Conservation (phyloP, 495 filamentous ascomycete species). For the Corynascus novoguineensis region DNA sequence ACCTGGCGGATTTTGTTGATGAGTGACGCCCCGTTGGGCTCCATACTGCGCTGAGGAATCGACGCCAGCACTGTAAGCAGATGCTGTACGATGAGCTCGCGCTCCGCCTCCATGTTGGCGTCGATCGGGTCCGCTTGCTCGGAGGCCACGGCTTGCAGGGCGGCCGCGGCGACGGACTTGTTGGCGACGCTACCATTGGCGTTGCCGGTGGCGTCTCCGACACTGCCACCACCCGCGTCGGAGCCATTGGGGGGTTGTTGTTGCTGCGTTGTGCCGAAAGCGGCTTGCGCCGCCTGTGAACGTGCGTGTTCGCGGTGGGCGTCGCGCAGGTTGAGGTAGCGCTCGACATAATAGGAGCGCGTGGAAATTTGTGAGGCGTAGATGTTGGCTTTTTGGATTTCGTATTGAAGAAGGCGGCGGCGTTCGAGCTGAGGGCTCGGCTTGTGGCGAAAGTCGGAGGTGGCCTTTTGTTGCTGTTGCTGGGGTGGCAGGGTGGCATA, state of each 20-base stretch:
- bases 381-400: conserved; percentile 83
- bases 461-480: conserved; percentile 14
- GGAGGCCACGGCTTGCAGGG: conserved; percentile 19
- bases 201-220: neutral
- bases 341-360: conserved; percentile 74
- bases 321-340: conserved; percentile 64
- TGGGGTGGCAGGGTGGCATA: conserved; percentile 24
- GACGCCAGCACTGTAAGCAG: conserved; percentile 62
- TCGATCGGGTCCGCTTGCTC: conserved; percentile 37
- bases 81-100: conserved; percentile 68
- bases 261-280: neutral
- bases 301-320: conserved; percentile 38
- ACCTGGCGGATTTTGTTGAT: conserved; percentile 69
- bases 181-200: conserved; percentile 6
- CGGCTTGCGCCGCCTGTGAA: conserved; percentile 16
- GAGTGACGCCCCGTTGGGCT: conserved; percentile 71
- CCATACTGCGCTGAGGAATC: conserved; percentile 73
- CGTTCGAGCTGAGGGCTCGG: conserved; percentile 33
- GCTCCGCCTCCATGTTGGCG: conserved; percentile 58
- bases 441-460: conserved; percentile 35
- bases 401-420: conserved; percentile 60
- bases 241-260: neutral
- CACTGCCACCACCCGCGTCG: neutral
- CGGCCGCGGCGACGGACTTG: conserved; percentile 25
- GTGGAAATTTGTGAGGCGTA: conserved; percentile 69